These are phyloP conservation scores for Rickenella mellea DNA, from an alignment of 768 basidiomycete genomes.

Conservation along the genomic window DNA sequence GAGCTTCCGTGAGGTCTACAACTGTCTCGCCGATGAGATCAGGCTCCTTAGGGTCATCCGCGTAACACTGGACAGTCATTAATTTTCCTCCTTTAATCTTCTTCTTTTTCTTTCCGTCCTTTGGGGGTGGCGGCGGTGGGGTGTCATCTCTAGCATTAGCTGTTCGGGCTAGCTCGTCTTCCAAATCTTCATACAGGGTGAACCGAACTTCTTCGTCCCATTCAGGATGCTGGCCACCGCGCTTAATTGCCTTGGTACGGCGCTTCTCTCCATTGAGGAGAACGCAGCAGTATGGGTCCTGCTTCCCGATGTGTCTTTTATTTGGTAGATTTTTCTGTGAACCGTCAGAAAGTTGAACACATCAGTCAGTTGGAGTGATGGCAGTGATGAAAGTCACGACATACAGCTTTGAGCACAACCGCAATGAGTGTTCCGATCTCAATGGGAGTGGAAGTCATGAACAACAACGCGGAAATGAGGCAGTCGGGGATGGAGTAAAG, in stretches of 20 bases:
- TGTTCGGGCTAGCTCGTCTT: slow-evolving; percentile 39
- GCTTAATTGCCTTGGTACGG: slow-evolving; percentile 87
- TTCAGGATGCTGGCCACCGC: slow-evolving; percentile 96
- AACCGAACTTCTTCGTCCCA: slow-evolving; percentile 99
- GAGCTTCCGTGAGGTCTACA: slow-evolving; percentile 80
- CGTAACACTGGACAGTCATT: slow-evolving; percentile 83
- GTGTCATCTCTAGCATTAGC: slow-evolving; percentile 28
- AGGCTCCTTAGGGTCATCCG: slow-evolving; percentile 92
- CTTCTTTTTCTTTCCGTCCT: slow-evolving; percentile 34
- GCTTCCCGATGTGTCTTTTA: slow-evolving; percentile 90
- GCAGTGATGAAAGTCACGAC: slow-evolving; percentile 21
- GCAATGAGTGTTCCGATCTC: slow-evolving; percentile 91
- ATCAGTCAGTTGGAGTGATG: not conserved
- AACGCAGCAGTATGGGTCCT: slow-evolving; percentile 90
- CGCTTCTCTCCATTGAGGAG: slow-evolving; percentile 73
- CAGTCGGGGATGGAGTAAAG: too few species aligned
- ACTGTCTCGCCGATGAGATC: slow-evolving; percentile 88
- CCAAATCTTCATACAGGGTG: slow-evolving; percentile 69
- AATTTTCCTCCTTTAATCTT: slow-evolving; percentile 61
- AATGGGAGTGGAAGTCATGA: slow-evolving; percentile 52
- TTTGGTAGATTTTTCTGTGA: slow-evolving; percentile 79
- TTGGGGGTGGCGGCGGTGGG: slow-evolving; percentile 66
- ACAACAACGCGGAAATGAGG: too few species aligned
- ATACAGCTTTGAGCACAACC: slow-evolving; percentile 88
- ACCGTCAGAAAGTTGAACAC: not conserved